A percentile compares a stretch with the other conserved stretches of the same genome.
These are phyloP conservation scores for Immersiporthe knoxdaviesiana DNA, from an alignment of 2,329 filamentous ascomycete genomes.

Conservation along the genomic window DNA sequence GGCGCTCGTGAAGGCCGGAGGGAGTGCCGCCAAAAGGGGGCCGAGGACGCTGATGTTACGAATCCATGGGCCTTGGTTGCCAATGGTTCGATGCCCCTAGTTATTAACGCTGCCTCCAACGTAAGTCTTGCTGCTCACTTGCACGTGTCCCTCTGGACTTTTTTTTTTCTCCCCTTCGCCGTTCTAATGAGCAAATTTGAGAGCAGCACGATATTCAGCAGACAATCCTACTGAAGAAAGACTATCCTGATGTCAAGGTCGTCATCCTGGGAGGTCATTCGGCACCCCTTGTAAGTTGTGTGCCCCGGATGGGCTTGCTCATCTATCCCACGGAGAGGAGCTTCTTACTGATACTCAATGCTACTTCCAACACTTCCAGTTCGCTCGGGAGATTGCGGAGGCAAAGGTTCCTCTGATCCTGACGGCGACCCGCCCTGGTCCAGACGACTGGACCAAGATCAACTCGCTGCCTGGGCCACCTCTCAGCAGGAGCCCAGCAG, in stretches of 20 bases:
- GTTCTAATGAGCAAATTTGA: constrained; percentile 9
- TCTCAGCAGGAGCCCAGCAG: constrained; percentile 43
- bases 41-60: constrained; percentile 9
- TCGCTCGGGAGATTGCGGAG: constrained; percentile 44
- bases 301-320: background rate
- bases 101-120: constrained; percentile 45
- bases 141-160: background rate
- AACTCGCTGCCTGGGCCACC: constrained; percentile 47
- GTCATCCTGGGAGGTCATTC: constrained; percentile 46
- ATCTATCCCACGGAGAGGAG: background rate
- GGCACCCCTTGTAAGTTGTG: constrained; percentile 41
- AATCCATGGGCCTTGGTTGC: constrained; percentile 42
- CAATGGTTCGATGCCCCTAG: constrained; percentile 43
- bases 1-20: constrained; percentile 41
- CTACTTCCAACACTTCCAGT: constrained; percentile 32
- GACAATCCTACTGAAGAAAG: constrained; percentile 43
- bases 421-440: constrained; percentile 42
- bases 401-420: constrained; percentile 49
- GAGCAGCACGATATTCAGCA: constrained; percentile 46
- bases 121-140: constrained; percentile 30
- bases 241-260: constrained; percentile 39
- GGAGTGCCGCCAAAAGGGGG: constrained; percentile 37
- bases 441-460: constrained; percentile 42
- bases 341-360: background rate
- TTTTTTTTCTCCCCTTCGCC: background rate